Evolutionary conservation across 2,329 filamentous ascomycete genomes (phyloP), one percentile per base, ranked within the genome.

Genomic region (Fonsecaea pedrosoi): DNA sequence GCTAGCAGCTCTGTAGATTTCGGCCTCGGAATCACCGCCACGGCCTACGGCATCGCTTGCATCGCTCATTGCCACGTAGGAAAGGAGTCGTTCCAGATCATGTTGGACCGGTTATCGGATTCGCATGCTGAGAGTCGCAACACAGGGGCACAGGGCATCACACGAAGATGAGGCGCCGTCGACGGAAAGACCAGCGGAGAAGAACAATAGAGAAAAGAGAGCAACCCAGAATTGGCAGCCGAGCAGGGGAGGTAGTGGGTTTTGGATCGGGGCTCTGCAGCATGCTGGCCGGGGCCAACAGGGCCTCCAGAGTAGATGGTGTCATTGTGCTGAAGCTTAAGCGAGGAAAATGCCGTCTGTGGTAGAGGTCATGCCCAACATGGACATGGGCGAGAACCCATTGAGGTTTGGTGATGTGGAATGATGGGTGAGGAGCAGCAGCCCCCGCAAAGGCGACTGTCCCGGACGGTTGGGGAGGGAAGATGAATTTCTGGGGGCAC

Each of bases 11-110:
- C 57, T 54, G 54, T 58, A 48, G 30, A 32, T 53, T 48, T 38
- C 9, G 21, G 45, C 9, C 8, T 21, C 45, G 25, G 56, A 53
- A 15, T 40, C 35, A 54, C 45, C 55, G 30, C 60, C 58, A n/a
- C 54, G 64, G 35, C 62, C 58, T 60, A 18, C 45, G 30, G 42
- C 40, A 15, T 50, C 55, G 62, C 64, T 67, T 64, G 61, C 61
- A 65, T 60, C 61, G 54, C 58, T 67, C 69, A 69, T 70, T 25
- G 48, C 54, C 54, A 38, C 25, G 48, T 32, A 60, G 25, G 42
- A 30, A 38, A n/a, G 48, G 55, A 15, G 32, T 42, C 18, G 60
- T 32, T 42, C 53, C 21, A 13, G 35, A 32, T 32, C 59, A 61
- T 61, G 34, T 15, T 61, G 59, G 12, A n/a, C n/a, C 18, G 25